phyloP scores from a whole-genome alignment of 441 rosid genomes.

The Jatropha podagrica region DNA sequence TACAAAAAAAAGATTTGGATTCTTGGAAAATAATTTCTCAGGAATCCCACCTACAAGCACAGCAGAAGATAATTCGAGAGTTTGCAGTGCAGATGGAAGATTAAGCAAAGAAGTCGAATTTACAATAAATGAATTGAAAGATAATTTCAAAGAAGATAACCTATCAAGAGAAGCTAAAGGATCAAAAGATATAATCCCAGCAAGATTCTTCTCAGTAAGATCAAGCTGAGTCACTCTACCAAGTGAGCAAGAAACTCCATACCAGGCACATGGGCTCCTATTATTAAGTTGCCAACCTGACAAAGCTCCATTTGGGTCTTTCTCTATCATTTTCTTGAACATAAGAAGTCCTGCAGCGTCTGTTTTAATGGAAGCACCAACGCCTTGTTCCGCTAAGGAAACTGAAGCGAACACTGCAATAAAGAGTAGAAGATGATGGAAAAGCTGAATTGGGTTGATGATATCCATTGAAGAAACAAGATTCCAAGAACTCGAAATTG shows the following conservation, averaged over 20 bases:
- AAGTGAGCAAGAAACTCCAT: slow-evolving; percentile 69
- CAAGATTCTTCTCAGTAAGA: slow-evolving; percentile 56
- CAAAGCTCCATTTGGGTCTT: slow-evolving; percentile 62
- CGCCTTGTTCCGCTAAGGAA: slow-evolving; percentile 31
- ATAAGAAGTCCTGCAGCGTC: slow-evolving; percentile 64
- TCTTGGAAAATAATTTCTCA: slow-evolving; percentile 50
- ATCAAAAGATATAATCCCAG: slow-evolving; percentile 53
- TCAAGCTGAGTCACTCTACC: slow-evolving; percentile 74
- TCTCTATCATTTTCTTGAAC: slow-evolving; percentile 66
- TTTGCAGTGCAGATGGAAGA: slow-evolving; percentile 65
- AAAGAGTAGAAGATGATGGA: slow-evolving; percentile 32
- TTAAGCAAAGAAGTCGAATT: slow-evolving; percentile 73
- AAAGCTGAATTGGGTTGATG: slow-evolving; percentile 36
- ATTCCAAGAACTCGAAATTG: slow-evolving; percentile 6
- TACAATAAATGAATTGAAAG: slow-evolving; percentile 50
- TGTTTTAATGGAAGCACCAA: slow-evolving; percentile 53
- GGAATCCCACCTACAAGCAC: slow-evolving; percentile 76
- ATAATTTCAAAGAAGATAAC: slow-evolving; percentile 59
- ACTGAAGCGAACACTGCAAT: slow-evolving; percentile 28
- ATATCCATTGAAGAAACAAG: slow-evolving; percentile 56
- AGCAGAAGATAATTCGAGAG: slow-evolving; percentile 61
- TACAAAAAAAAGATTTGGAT: slow-evolving; percentile 53
- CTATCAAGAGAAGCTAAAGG: slow-evolving; percentile 59
- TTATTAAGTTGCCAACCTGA: slow-evolving; percentile 55
- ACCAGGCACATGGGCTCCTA: slow-evolving; percentile 63